Evolutionary conservation across 345 rosid genomes (phyloP).

Genomic region (Xanthoceras sorbifolium): DNA sequence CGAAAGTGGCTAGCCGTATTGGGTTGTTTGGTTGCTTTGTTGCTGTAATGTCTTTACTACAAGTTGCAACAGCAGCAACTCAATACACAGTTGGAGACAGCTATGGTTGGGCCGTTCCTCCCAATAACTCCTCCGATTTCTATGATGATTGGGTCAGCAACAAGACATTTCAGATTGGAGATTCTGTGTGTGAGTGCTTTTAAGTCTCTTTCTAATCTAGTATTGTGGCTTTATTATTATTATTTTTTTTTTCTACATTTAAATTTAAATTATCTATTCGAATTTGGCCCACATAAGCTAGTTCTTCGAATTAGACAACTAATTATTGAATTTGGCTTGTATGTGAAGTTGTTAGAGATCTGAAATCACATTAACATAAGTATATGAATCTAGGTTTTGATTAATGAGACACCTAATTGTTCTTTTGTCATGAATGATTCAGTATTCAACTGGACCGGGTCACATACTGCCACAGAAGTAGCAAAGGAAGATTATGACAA

Average conservation of each 20-base stretch:
- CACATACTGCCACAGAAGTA: slow-evolving; percentile 26
- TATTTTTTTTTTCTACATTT: too few species aligned
- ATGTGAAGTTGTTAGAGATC: too few species aligned
- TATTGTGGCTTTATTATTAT: too few species aligned
- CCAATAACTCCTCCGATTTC: slow-evolving; percentile 14
- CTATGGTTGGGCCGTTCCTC: slow-evolving; percentile 32
- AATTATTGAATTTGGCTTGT: too few species aligned
- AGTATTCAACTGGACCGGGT: slow-evolving; percentile 40
- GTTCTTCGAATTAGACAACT: too few species aligned
- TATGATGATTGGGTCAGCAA: slow-evolving; percentile 20
- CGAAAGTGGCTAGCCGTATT: not conserved
- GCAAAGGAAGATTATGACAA: slow-evolving; percentile 23
- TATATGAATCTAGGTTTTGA: too few species aligned
- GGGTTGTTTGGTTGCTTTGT: not conserved
- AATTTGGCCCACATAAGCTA: too few species aligned
- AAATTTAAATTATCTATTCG: too few species aligned
- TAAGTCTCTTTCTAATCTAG: not conserved
- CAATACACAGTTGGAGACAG: slow-evolving; percentile 18
- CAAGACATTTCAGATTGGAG: slow-evolving; percentile 21
- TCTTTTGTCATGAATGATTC: not conserved
- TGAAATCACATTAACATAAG: too few species aligned
- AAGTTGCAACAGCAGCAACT: slow-evolving; percentile 7
- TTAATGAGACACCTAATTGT: too few species aligned
- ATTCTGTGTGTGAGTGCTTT: not conserved
- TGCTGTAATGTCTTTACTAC: slow-evolving; percentile 5